phyloP scores from a whole-genome alignment of 1,284 basidiomycete genomes.

The Fistulinella staudtii region DNA sequence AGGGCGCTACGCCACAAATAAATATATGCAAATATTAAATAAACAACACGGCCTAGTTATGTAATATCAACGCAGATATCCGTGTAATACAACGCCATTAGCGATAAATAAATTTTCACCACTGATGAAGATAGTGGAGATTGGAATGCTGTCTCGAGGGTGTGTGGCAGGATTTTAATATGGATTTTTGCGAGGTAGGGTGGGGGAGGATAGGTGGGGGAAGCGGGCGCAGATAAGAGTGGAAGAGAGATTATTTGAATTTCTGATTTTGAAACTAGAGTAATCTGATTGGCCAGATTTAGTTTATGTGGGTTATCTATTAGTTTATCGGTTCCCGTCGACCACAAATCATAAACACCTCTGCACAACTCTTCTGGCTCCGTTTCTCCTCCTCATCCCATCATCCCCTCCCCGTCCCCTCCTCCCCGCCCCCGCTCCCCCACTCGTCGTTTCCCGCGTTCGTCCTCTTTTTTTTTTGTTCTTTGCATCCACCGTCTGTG shows the following conservation, averaged over 20 bases:
- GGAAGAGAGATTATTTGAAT: conserved; percentile 24
- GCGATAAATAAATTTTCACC: conserved; percentile 31
- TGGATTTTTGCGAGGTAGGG: conserved; percentile 8
- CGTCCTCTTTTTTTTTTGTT: background rate
- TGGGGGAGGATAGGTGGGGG: background rate
- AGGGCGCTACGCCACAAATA: conserved; percentile 21
- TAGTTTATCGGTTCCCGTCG: conserved; percentile 36
- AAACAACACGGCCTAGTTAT: conserved; percentile 24
- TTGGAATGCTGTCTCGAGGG: background rate
- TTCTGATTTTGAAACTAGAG: conserved; percentile 26
- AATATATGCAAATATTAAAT: conserved; percentile 21
- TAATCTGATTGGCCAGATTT: conserved; percentile 38
- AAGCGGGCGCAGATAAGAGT: no score
- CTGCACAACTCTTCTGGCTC: conserved; percentile 25
- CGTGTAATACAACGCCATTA: conserved; percentile 27
- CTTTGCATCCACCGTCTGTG: no score
- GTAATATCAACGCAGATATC: conserved; percentile 32
- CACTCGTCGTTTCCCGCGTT: background rate
- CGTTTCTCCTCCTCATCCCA: conserved; percentile 18
- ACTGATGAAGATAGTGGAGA: conserved; percentile 13
- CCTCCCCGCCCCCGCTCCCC: background rate
- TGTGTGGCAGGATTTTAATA: background rate
- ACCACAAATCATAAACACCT: conserved; percentile 36
- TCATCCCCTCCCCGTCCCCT: background rate
- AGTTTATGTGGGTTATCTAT: conserved; percentile 34